Evolutionary conservation across 1,139 yeast species (phyloP), one percentile per base, ranked within the genome.

Genomic region (Wickerhamomyces sp.): DNA sequence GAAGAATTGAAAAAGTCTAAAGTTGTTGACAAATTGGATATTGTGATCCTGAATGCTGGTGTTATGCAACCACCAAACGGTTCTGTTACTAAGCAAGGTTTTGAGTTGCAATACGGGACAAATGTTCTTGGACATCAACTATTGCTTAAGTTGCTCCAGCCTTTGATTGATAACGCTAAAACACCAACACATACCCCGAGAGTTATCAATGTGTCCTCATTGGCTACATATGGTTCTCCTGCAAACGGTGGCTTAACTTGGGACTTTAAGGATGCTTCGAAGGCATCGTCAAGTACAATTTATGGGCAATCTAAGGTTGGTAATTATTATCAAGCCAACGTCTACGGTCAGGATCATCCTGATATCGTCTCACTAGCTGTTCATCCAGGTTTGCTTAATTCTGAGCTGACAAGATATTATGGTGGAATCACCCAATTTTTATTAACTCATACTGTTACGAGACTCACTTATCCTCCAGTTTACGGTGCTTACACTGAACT

Each of bases 251-350:
- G 77, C 17, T 51, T 72, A 32, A 49, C 65, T 40, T 70, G 67
- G 65, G 67, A 67, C 42, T 49, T 46, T 45, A 43, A 33, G 26
- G 45, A 49, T 35, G 48, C 49, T 12, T 39, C 42, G 3, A 16
- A 15, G 3, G 27, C 47, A 13, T 16, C 20, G 1, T 36, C 45
- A 3, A 26, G 30, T 35, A 34, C 25, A 22, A 27, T 43, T 2
- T 72, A 72, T 47, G 78, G 73, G 1, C 77, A 73, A 49, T 65
- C 75, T 29, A 76, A 76, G 55, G 74, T 76, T 3, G 63, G 67
- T 28, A 64, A 66, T 42, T 55, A 68, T 18, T 59, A 64, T 35
- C 73, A 70, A 46, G 66, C 75, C 0, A 56, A 62, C n/a, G 58
- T 63, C 12, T 74, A 76, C 72, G 58, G 69, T 2, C 49, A 54